These are phyloP conservation scores for Mortierella sp. DNA, from an alignment of 371 early-diverging fungal genomes.

Conservation along the genomic window DNA sequence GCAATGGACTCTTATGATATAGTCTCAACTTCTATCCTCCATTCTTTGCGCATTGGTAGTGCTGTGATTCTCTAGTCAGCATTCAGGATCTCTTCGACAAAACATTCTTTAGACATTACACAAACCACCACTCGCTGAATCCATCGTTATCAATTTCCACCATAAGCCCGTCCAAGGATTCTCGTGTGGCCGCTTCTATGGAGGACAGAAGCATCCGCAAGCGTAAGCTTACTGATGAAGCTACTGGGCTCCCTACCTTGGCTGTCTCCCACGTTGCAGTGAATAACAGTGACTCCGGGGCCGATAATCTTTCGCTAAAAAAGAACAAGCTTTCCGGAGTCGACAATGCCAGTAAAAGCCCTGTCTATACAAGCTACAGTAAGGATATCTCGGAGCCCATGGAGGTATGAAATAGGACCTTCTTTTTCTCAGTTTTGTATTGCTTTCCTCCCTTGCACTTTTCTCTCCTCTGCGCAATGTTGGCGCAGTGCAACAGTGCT, in stretches of 20 bases:
- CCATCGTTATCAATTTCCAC: slow-evolving; percentile 23
- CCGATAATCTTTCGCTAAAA: slow-evolving; percentile 15
- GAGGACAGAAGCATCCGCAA: slow-evolving; percentile 60
- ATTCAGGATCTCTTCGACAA: neutral
- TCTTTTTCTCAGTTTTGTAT: neutral
- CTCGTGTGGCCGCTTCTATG: slow-evolving; percentile 56
- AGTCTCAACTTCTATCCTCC: neutral
- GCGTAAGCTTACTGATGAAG: slow-evolving; percentile 57
- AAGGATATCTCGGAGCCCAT: slow-evolving; percentile 25
- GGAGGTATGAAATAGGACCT: slow-evolving; percentile 25
- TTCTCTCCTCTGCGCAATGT: neutral
- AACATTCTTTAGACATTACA: neutral
- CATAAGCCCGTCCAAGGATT: slow-evolving; percentile 59
- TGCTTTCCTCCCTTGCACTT: neutral
- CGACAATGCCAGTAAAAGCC: slow-evolving; percentile 14
- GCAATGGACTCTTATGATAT: neutral
- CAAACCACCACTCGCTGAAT: slow-evolving; percentile 2
- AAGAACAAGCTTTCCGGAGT: slow-evolving; percentile 22
- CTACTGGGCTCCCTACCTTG: slow-evolving; percentile 30
- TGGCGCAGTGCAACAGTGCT: neutral
- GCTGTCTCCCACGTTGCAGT: slow-evolving; percentile 12
- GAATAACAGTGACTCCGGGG: slow-evolving; percentile 5
- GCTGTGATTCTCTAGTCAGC: neutral
- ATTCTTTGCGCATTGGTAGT: neutral
- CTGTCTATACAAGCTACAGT: slow-evolving; percentile 5